phyloP scores from a whole-genome alignment of 2,329 filamentous ascomycete species.

The Apiospora phragmitis region DNA sequence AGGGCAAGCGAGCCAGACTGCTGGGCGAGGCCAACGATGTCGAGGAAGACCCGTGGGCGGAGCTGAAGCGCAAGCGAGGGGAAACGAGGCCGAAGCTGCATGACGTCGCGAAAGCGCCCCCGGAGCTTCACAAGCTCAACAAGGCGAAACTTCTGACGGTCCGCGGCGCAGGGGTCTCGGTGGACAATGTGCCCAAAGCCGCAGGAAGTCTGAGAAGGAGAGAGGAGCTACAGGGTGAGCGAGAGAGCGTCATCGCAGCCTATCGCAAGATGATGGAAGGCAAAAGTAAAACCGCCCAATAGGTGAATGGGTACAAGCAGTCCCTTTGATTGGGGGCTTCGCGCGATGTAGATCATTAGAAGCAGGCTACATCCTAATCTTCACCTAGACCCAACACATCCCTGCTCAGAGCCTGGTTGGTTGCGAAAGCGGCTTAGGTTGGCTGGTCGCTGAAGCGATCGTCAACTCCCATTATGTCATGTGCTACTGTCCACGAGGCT shows the following conservation, averaged over 20 bases:
- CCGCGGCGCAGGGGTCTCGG: conserved; percentile 64
- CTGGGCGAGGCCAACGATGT: conserved; percentile 47
- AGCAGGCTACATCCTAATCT: not conserved
- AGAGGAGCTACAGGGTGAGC: conserved; percentile 70
- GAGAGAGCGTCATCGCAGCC: conserved; percentile 69
- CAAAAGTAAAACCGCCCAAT: conserved; percentile 27
- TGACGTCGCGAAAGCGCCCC: conserved; percentile 73
- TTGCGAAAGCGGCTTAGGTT: not conserved
- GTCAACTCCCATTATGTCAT: not conserved
- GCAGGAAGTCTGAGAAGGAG: conserved; percentile 71
- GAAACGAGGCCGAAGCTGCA: conserved; percentile 52
- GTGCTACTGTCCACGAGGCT: not conserved
- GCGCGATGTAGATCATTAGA: not conserved
- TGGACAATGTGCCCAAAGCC: conserved; percentile 67
- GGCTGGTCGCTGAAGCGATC: not conserved
- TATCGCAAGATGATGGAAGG: conserved; percentile 71
- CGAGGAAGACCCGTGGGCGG: conserved; percentile 75
- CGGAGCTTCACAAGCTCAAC: conserved; percentile 63
- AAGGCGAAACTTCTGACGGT: conserved; percentile 65
- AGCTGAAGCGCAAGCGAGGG: conserved; percentile 66
- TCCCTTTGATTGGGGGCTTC: not conserved
- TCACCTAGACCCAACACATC: not conserved
- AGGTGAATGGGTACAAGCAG: not conserved
- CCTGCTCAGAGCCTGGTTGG: not conserved
- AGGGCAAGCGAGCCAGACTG: conserved; percentile 38